Evolutionary conservation across 202 grass and related monocot genomes (phyloP).

Genomic region (Elaeis oleifera): DNA sequence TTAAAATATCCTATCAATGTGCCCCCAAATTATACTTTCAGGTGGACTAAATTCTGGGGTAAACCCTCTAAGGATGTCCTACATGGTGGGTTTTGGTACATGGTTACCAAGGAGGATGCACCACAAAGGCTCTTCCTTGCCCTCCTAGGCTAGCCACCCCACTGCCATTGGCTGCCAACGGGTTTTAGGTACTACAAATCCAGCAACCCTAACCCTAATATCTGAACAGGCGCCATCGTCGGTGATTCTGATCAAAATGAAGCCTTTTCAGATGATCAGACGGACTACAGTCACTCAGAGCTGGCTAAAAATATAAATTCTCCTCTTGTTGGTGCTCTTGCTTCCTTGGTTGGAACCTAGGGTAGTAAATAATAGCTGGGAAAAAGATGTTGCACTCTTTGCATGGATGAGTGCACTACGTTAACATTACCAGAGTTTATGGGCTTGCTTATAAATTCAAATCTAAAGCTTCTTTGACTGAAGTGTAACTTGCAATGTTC

Average conservation of each 20-base stretch:
- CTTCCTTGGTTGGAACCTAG: slow-evolving; percentile 28
- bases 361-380: not conserved
- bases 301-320: slow-evolving; percentile 66
- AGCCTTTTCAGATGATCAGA: slow-evolving; percentile 44
- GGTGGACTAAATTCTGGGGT: slow-evolving; percentile 73
- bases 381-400: not conserved
- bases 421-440: too few species aligned
- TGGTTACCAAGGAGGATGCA: slow-evolving; percentile 49
- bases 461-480: too few species aligned
- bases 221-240: slow-evolving; percentile 49
- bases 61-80: slow-evolving; percentile 47
- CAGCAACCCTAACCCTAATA: slow-evolving; percentile 50
- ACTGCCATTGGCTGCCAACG: slow-evolving; percentile 49
- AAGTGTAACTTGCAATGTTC: not conserved
- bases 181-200: slow-evolving; percentile 51
- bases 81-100: slow-evolving; percentile 60
- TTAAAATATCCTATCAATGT: too few species aligned
- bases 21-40: not conserved
- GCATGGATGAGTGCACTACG: too few species aligned
- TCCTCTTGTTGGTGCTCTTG: slow-evolving; percentile 66
- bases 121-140: slow-evolving; percentile 57
- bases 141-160: slow-evolving; percentile 40
- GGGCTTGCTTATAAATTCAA: too few species aligned
- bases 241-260: slow-evolving; percentile 58
- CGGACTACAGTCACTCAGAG: slow-evolving; percentile 48